phyloP scores from a whole-genome alignment of 1,139 yeast genomes.

The Scheffersomyces insectosa region DNA sequence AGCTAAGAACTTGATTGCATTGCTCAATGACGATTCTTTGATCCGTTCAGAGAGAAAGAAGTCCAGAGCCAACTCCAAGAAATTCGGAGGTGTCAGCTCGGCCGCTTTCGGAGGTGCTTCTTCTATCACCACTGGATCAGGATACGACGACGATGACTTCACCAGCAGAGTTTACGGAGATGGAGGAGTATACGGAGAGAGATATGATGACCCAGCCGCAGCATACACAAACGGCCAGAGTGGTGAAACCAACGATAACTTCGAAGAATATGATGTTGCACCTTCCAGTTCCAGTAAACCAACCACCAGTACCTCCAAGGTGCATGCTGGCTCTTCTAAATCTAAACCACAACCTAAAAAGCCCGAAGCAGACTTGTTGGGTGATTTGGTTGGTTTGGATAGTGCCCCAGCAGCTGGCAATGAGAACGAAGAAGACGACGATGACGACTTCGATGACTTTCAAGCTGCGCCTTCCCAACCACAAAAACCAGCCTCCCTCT shows the following conservation, averaged over 20 bases:
- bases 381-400: slow-evolving; percentile 45
- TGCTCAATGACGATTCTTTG: slow-evolving; percentile 74
- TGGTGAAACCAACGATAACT: slow-evolving; percentile 43
- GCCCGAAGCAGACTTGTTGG: slow-evolving; percentile 46
- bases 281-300: slow-evolving; percentile 31
- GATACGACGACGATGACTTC: slow-evolving; percentile 53
- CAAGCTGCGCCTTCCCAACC: slow-evolving; percentile 68
- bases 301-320: slow-evolving; percentile 44
- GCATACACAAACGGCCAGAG: slow-evolving; percentile 42
- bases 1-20: slow-evolving; percentile 69
- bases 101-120: slow-evolving; percentile 54
- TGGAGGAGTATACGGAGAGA: slow-evolving; percentile 76
- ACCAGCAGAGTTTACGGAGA: slow-evolving; percentile 70
- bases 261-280: slow-evolving; percentile 70
- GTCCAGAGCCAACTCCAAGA: slow-evolving; percentile 81
- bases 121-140: slow-evolving; percentile 38
- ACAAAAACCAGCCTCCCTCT: slow-evolving; percentile 23
- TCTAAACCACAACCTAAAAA: slow-evolving; percentile 21
- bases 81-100: slow-evolving; percentile 70
- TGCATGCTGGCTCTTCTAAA: slow-evolving; percentile 35
- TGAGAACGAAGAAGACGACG: slow-evolving; percentile 54
- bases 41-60: slow-evolving; percentile 86
- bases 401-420: slow-evolving; percentile 19
- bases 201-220: slow-evolving; percentile 59
- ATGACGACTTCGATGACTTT: slow-evolving; percentile 93